Base-by-base conservation (phyloP, 345 rosid species). In the Hibiscus trionum region DNA sequence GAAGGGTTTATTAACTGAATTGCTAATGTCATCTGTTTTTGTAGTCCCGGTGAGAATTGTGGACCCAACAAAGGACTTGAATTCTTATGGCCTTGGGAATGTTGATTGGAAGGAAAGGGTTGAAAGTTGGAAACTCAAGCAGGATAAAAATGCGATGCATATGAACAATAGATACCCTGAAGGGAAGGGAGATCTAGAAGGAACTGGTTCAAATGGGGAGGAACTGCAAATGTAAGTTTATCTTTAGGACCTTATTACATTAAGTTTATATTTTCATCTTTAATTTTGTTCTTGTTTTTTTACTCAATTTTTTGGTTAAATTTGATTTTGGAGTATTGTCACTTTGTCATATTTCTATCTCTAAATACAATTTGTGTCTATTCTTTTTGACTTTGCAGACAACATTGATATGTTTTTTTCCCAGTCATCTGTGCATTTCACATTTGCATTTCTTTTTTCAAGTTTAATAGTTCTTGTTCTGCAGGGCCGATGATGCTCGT, bases 21-120 rank as follows among this genome's bases (percentile, higher is more conserved):
- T 46, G 16, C 5, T 50, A 50, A 79, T 55, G 11, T 5, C 3
- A 0, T 73, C 65, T 67, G 59, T 55, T 55, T 35, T 75, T 76
- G 73, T 88, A 96, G 99, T 96, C 73, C 99, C 90, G 67, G 99
- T 96, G 70, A 87, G 99, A 77, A 96, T 91, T 71, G 97, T 96
- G 81, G 99, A 96, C 77, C 99, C 99, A n/a, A 87, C 99, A 6
- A 96, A 91, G 79, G 99, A 96, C 89, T 84, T 93, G 86, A 91
- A 96, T 83, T 86, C 98, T 70, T 96, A 96, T 83, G 99, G 98
- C 78, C 97, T 96, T 75, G 94, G 93, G 61, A 91, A 87, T 81
- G 90, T 96, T 75, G 98, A 96, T 85, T 96, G 99, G 99, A 96
- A 96, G 84, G 99, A 93, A 80, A 90, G 99, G 77, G 94, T 96